A percentile compares a stretch with the other conserved stretches of the same genome.
Evolutionary conservation across 805 yeast genomes (phyloP).

Genomic region (Ogataea philodendri): DNA sequence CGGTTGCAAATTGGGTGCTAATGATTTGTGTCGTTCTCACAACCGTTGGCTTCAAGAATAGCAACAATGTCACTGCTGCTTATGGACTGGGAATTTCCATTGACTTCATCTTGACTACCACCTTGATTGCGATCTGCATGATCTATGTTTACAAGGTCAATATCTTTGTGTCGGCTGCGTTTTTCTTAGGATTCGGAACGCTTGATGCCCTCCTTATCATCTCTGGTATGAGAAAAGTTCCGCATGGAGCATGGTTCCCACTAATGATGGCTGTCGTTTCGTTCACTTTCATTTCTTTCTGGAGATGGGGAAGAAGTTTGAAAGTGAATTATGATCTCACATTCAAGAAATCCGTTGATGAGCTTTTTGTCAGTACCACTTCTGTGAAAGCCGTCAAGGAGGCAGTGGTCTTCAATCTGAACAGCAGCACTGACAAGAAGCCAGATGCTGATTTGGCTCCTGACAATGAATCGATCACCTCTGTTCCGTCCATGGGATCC

Average conservation of each 20-base stretch:
- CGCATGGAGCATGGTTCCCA: slow-evolving; percentile 65
- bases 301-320: slow-evolving; percentile 48
- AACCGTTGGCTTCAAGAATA: slow-evolving; percentile 51
- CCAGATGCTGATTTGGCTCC: background rate
- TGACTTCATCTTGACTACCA: slow-evolving; percentile 53
- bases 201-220: slow-evolving; percentile 46
- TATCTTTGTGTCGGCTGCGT: slow-evolving; percentile 36
- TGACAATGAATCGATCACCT: slow-evolving; percentile 4
- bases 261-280: slow-evolving; percentile 43
- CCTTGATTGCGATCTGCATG: slow-evolving; percentile 44
- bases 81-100: slow-evolving; percentile 59
- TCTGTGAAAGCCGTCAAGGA: slow-evolving; percentile 22
- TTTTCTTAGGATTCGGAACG: slow-evolving; percentile 42
- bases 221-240: slow-evolving; percentile 50
- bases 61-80: slow-evolving; percentile 53
- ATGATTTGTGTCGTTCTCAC: slow-evolving; percentile 51
- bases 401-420: slow-evolving; percentile 22
- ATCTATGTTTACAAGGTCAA: slow-evolving; percentile 43
- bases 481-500: slow-evolving; percentile 4
- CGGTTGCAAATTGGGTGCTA: slow-evolving; percentile 47
- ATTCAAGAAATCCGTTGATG: slow-evolving; percentile 24
- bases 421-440: background rate
- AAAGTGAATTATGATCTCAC: slow-evolving; percentile 39
- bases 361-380: slow-evolving; percentile 32
- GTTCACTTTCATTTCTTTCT: slow-evolving; percentile 38